A percentile compares a stretch with the other conserved stretches of the same genome.
Evolutionary conservation across 345 rosid species (phyloP).

Genomic region (Eucalyptus erythrocorys): DNA sequence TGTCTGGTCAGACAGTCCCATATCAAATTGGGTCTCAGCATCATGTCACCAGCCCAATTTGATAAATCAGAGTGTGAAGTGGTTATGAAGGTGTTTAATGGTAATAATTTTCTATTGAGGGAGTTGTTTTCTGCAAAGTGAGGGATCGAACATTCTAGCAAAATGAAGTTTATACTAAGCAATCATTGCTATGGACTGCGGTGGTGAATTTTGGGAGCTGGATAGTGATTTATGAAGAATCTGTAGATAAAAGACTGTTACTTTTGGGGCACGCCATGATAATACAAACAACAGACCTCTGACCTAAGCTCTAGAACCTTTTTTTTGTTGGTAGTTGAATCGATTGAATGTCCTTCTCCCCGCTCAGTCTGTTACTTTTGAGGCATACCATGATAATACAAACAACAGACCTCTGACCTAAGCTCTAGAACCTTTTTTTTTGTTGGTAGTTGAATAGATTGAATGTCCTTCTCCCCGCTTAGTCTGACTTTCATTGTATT

Average conservation of each 20-base stretch:
- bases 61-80: not conserved
- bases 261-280: not conserved
- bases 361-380: not conserved
- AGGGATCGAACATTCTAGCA: not conserved
- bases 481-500: not conserved
- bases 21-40: not conserved
- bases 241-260: not conserved
- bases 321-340: not conserved
- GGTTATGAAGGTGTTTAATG: not conserved
- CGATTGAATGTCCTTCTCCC: not conserved
- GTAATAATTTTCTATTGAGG: not conserved
- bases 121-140: not conserved
- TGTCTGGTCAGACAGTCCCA: not conserved
- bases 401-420: too few relatives aligned
- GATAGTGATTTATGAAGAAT: not conserved
- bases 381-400: too few relatives aligned
- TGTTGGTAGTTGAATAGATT: not conserved
- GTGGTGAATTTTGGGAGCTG: not conserved
- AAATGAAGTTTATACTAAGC: not conserved
- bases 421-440: not conserved
- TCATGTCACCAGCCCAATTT: not conserved
- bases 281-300: not conserved
- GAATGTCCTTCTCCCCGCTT: not conserved
- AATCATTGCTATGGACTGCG: not conserved
- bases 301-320: not conserved